phyloP scores from a whole-genome alignment of 768 basidiomycete genomes.

The Leccinum barrowsii region DNA sequence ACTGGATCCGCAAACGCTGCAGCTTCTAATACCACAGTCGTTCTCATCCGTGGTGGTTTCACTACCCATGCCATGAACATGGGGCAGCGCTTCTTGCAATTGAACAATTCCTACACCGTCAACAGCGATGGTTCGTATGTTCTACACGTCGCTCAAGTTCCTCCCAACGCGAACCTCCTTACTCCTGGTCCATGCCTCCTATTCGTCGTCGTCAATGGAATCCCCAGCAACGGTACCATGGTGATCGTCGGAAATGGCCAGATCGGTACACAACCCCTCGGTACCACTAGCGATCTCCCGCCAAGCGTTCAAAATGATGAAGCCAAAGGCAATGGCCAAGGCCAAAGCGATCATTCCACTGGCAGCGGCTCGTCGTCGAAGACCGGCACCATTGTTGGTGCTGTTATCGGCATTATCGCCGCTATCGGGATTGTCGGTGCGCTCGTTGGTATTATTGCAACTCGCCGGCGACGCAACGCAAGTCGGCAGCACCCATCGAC shows the following conservation, averaged over 20 bases:
- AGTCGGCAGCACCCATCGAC: constrained; percentile 30
- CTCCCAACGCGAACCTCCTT: constrained; percentile 83
- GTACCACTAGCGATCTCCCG: constrained; percentile 19
- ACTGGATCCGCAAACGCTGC: constrained; percentile 63
- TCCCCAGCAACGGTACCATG: constrained; percentile 76
- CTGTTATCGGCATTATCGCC: constrained; percentile 30
- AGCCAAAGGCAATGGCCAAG: constrained; percentile 35
- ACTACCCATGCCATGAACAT: constrained; percentile 88
- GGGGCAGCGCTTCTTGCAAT: constrained; percentile 80
- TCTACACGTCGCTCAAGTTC: constrained; percentile 78
- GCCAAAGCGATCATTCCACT: constrained; percentile 10
- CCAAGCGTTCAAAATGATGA: constrained; percentile 41
- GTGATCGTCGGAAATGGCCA: constrained; percentile 79
- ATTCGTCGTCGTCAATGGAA: constrained; percentile 79
- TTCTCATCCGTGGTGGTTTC: constrained; percentile 78
- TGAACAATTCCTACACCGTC: constrained; percentile 84
- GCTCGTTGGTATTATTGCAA: constrained; percentile 43
- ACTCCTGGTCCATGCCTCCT: constrained; percentile 87
- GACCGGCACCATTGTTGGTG: constrained; percentile 27
- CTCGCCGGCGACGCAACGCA: constrained; percentile 48
- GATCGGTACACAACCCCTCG: constrained; percentile 63
- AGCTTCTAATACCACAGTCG: constrained; percentile 73
- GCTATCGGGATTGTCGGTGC: constrained; percentile 31
- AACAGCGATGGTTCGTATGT: constrained; percentile 71
- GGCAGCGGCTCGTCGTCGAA: constrained; percentile 23